A percentile compares a stretch with the other conserved stretches of the same genome.
Conservation (phyloP, 768 basidiomycete genomes). For the Mycena chlorophos region DNA sequence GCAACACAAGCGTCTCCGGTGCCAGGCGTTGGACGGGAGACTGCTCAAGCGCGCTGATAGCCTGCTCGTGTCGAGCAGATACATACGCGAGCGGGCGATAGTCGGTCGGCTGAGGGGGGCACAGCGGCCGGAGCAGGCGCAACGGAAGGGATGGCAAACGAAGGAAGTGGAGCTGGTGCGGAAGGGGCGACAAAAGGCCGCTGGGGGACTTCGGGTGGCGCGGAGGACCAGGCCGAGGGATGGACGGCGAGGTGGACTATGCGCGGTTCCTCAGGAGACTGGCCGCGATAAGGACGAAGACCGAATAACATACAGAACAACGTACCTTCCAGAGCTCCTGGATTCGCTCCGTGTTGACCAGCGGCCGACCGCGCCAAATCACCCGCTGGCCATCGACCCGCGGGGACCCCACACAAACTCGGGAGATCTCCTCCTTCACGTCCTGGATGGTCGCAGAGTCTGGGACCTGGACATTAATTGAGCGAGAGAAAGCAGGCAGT, state of each 20-base stretch:
- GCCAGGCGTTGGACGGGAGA: slow-evolving; percentile 11
- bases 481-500: slow-evolving; percentile 71
- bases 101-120: slow-evolving; percentile 20
- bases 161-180: slow-evolving; percentile 9
- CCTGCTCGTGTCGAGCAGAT: slow-evolving; percentile 43
- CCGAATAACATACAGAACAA: slow-evolving; percentile 6
- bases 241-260: slow-evolving; percentile 79
- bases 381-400: slow-evolving; percentile 71
- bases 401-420: slow-evolving; percentile 62
- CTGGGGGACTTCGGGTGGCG: slow-evolving; percentile 44
- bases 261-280: slow-evolving; percentile 59
- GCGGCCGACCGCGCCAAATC: slow-evolving; percentile 71
- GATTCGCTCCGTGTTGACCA: slow-evolving; percentile 65
- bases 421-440: slow-evolving; percentile 67
- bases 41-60: slow-evolving; percentile 33
- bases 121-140: slow-evolving; percentile 3
- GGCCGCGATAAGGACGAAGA: slow-evolving; percentile 6
- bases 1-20: slow-evolving; percentile 11
- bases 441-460: slow-evolving; percentile 53
- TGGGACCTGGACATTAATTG: slow-evolving; percentile 58
- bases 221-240: slow-evolving; percentile 69
- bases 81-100: slow-evolving; percentile 40
- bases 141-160: slow-evolving; percentile 2
- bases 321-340: slow-evolving; percentile 71
- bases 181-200: slow-evolving; percentile 15